Percentiles rank a stretch among this genome's conserved stretches.
These are phyloP conservation scores for Pythium myriotylum DNA, from an alignment of 352 stramenopile genomes.

Conservation along the genomic window DNA sequence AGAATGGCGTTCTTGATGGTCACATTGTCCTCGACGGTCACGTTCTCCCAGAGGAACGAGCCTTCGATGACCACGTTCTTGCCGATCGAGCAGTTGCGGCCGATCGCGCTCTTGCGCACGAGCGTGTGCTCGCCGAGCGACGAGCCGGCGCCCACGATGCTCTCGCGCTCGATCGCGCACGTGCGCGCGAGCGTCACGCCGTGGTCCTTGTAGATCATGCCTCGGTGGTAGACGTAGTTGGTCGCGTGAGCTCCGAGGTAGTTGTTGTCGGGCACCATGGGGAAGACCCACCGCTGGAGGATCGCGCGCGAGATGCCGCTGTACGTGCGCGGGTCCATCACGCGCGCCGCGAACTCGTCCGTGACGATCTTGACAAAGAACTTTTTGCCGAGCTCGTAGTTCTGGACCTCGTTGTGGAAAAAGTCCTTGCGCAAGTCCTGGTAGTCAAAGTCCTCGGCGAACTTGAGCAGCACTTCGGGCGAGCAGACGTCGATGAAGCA, in stretches of 20 bases:
- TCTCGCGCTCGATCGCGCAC: slow-evolving; percentile 62
- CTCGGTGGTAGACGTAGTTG: slow-evolving; percentile 77
- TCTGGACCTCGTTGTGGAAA: slow-evolving; percentile 96
- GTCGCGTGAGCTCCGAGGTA: slow-evolving; percentile 58
- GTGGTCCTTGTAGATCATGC: slow-evolving; percentile 85
- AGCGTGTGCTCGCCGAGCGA: slow-evolving; percentile 55
- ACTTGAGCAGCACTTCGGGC: slow-evolving; percentile 96
- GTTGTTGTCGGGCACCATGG: slow-evolving; percentile 94
- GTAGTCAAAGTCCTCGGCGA: slow-evolving; percentile 99
- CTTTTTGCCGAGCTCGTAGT: slow-evolving; percentile 97
- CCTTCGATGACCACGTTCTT: slow-evolving; percentile 68
- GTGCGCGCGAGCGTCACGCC: slow-evolving; percentile 71
- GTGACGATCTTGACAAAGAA: slow-evolving; percentile 95
- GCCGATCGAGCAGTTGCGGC: slow-evolving; percentile 72
- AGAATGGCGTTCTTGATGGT: slow-evolving; percentile 79
- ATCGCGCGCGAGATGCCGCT: slow-evolving; percentile 92
- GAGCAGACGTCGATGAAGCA: slow-evolving; percentile 98
- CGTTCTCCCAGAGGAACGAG: slow-evolving; percentile 86
- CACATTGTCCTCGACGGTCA: slow-evolving; percentile 77
- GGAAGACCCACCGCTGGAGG: slow-evolving; percentile 95
- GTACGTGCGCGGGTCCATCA: slow-evolving; percentile 95
- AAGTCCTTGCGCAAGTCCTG: slow-evolving; percentile 95
- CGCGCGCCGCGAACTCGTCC: slow-evolving; percentile 93
- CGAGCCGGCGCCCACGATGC: slow-evolving; percentile 68
- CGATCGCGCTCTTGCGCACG: slow-evolving; percentile 67